Base-by-base conservation (phyloP, 768 basidiomycete genomes). In the Tubosaeta sp. region DNA sequence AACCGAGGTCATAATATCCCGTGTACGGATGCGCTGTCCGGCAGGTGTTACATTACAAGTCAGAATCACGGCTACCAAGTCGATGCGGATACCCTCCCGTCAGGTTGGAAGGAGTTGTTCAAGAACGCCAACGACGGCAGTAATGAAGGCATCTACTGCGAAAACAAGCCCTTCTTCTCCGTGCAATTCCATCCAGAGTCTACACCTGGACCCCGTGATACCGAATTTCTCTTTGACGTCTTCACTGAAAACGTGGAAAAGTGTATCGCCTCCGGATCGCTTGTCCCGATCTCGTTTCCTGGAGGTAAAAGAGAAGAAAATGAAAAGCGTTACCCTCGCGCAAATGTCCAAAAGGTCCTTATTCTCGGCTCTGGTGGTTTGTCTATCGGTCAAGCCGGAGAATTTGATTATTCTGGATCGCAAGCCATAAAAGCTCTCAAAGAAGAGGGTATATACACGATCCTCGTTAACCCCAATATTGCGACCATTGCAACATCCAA, bases 171-270 rank as follows among this genome's bases (percentile, higher is more conserved):
- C 0, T 97, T 91, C 78, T 98, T 99, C 72, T 98, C 95, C 19
- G 95, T 98, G 17, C 97, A 99, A 68, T 99, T 99, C 79, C 97
- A 99, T 69, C 97, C 97, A 22, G 97, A 99, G 70, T 92, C 91
- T 29, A 91, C 90, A 3, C 95, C 94, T 11, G 97, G 97, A 25
- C 97, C 97, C 19, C 84, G 94, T 51, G 97, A 99, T 66, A 99
- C 97, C 48, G 97, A 98, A 70, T 99, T 98, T 74, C 78, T 99
- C 55, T 99, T 99, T 69, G 95, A 98, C 54, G 93, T 95, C 31
- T 99, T 99, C 80, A 83, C 98, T 63, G 83, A 86, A 68, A 90
- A 88, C 63, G 79, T 97, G 64, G 71, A 80, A 38, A 88, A 92
- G 58, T 91, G 86, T 66, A 80, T 77, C 41, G 70, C 72, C 17